Conservation (phyloP, 345 rosid genomes). For the Turnera subulata region DNA sequence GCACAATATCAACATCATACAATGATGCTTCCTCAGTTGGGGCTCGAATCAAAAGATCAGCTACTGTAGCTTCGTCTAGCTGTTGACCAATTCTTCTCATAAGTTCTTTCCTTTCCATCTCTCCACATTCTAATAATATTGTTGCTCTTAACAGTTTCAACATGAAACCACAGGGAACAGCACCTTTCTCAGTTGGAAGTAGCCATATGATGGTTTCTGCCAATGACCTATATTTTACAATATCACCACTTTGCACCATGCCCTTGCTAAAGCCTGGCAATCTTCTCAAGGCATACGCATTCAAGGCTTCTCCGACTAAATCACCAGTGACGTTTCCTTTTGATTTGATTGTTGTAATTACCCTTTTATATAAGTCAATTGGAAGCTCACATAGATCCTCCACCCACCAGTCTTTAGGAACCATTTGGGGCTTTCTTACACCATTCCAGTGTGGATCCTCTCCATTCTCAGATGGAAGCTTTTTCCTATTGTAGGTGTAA, state of each 20-base stretch:
- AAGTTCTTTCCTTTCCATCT: slow-evolving; percentile 24
- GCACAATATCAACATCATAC: slow-evolving; percentile 23
- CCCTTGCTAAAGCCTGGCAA: slow-evolving; percentile 29
- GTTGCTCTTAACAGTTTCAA: slow-evolving; percentile 27
- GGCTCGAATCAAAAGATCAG: slow-evolving; percentile 31
- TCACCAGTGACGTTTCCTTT: slow-evolving; percentile 21
- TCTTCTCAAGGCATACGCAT: slow-evolving; percentile 35
- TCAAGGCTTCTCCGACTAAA: slow-evolving; percentile 46
- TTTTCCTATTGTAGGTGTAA: slow-evolving; percentile 44
- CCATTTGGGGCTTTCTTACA: slow-evolving; percentile 25
- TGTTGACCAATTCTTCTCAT: slow-evolving; percentile 23
- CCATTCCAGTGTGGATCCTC: slow-evolving; percentile 27
- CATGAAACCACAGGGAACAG: slow-evolving; percentile 32
- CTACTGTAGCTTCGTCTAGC: slow-evolving; percentile 21
- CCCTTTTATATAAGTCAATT: slow-evolving; percentile 39
- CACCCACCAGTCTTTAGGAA: slow-evolving; percentile 57
- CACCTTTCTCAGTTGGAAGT: slow-evolving; percentile 24
- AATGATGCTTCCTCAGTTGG: slow-evolving; percentile 18
- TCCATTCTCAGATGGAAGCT: slow-evolving; percentile 33
- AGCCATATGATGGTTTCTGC: slow-evolving; percentile 23
- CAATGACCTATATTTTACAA: slow-evolving; percentile 20
- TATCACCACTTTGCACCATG: slow-evolving; percentile 20
- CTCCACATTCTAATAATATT: slow-evolving; percentile 23
- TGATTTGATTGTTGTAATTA: slow-evolving; percentile 32
- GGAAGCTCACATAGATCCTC: slow-evolving; percentile 52